Conservation (phyloP, 176 grass and related monocot genomes). For the Miscanthus lutarioriparius region DNA sequence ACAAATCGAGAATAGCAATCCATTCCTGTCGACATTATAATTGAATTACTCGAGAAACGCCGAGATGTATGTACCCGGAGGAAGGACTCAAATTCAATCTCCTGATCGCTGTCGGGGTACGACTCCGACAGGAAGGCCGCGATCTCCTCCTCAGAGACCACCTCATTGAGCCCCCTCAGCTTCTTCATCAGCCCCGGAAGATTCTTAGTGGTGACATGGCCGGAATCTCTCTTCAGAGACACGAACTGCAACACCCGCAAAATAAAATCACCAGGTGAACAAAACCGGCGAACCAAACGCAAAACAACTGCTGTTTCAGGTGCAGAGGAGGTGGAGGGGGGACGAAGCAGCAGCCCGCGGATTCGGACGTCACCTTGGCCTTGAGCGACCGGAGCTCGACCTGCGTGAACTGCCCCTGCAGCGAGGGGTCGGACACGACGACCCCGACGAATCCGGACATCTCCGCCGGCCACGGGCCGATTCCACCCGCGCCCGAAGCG, state of each 20-base stretch:
- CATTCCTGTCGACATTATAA: neutral
- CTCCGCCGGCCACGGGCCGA: constrained; percentile 10
- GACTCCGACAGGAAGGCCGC: constrained; percentile 58
- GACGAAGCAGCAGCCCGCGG: neutral
- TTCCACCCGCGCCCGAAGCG: neutral
- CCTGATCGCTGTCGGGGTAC: constrained; percentile 61
- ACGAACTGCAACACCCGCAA: constrained; percentile 55
- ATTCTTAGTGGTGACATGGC: constrained; percentile 75
- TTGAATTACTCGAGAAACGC: neutral
- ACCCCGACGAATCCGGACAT: constrained; percentile 93
- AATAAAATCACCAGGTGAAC: constrained; percentile 27
- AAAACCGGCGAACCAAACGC: neutral
- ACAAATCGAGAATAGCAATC: neutral
- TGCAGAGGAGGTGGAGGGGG: neutral
- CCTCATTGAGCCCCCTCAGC: constrained; percentile 75
- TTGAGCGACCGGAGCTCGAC: constrained; percentile 91
- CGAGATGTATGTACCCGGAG: constrained; percentile 59
- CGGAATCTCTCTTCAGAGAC: constrained; percentile 61
- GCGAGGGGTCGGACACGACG: constrained; percentile 91
- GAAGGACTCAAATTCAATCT: constrained; percentile 93
- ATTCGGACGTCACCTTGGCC: constrained; percentile 66
- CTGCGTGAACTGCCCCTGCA: constrained; percentile 98
- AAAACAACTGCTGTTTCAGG: neutral
- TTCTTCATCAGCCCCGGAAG: constrained; percentile 80
- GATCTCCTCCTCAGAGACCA: constrained; percentile 70